Evolutionary conservation across 108 stramenopile species (phyloP), one percentile per base, ranked within the genome.

Genomic region (Parietichytrium sp.): DNA sequence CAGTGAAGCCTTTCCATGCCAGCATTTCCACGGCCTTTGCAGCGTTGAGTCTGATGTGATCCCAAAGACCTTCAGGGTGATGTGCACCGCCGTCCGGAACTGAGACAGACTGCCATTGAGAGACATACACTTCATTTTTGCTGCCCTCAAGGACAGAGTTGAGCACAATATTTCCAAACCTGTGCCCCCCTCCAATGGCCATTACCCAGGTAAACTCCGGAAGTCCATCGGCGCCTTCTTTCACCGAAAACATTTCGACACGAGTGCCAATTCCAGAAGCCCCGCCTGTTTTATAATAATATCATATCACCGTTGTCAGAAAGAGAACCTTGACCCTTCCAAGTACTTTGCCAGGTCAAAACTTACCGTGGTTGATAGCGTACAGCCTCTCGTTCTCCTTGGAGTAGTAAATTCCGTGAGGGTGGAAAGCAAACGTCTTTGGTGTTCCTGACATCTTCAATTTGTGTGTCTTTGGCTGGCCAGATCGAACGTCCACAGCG

Each of bases 381-480:
- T 72, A 72, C 29, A 72, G 38, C 6, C 61, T 16, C 20, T 72
- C 61, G 23, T 33, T 33, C 15, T 31, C 20, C 6, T 36, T 20
- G 23, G 61, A 72, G 20, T 72, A 72, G 20, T 18, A 72, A 20
- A 72, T 72, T 16, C 61, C 61, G 42, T 72, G 61, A n/a, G 61
- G 61, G 13, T 45, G 13, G 45, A 72, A 72, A 23, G 15, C 23
- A 23, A 38, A 10, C 10, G 36, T 42, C 6, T 33, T 12, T 42
- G 52, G 6, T 23, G 45, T 45, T 10, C 45, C 2, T 16, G 33
- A 10, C 33, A 72, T 45, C 42, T 45, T 36, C 0, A 72, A 42
- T 42, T 72, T 72, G 38, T 42, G 61, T 42, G 45, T 42, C 15
- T 45, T 23, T n/a, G 61, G 61, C 49, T 18, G 49, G 15, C 12